phyloP scores from a whole-genome alignment of 2,329 filamentous ascomycete genomes.

The Neonectria hederae region DNA sequence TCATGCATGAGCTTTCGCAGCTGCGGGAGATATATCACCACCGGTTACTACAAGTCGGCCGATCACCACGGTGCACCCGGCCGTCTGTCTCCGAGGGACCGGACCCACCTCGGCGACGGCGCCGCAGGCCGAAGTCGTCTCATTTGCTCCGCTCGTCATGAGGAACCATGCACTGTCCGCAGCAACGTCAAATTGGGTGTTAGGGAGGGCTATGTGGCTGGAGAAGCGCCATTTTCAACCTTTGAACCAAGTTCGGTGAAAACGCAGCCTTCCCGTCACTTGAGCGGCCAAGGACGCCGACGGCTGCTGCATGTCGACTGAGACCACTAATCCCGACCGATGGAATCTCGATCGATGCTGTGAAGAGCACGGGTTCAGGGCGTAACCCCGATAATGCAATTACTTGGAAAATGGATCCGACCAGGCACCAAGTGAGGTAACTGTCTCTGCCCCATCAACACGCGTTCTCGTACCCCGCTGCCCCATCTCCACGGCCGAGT shows the following conservation, averaged over 20 bases:
- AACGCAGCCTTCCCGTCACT: background rate
- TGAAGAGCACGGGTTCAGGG: background rate
- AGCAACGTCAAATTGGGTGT: too few species aligned
- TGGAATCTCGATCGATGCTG: background rate
- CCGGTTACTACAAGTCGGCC: background rate
- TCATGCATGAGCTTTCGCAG: background rate
- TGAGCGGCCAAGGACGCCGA: background rate
- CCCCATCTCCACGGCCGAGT: too few species aligned
- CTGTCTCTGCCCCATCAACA: too few species aligned
- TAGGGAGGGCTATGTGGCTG: background rate
- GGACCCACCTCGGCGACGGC: background rate
- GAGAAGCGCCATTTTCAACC: background rate
- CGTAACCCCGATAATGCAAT: background rate
- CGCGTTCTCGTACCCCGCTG: too few species aligned
- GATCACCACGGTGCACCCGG: background rate
- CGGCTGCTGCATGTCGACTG: too few species aligned
- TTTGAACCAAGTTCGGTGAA: background rate
- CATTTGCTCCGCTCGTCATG: background rate
- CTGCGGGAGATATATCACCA: background rate
- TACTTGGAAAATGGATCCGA: background rate
- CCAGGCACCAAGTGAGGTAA: too few species aligned
- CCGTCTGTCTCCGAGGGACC: background rate
- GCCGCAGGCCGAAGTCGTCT: background rate
- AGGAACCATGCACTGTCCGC: background rate
- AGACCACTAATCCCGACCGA: background rate